A percentile compares a stretch with the other conserved stretches of the same genome.
phyloP scores from a whole-genome alignment of 345 rosid species.

The Hypericum androsaemum region DNA sequence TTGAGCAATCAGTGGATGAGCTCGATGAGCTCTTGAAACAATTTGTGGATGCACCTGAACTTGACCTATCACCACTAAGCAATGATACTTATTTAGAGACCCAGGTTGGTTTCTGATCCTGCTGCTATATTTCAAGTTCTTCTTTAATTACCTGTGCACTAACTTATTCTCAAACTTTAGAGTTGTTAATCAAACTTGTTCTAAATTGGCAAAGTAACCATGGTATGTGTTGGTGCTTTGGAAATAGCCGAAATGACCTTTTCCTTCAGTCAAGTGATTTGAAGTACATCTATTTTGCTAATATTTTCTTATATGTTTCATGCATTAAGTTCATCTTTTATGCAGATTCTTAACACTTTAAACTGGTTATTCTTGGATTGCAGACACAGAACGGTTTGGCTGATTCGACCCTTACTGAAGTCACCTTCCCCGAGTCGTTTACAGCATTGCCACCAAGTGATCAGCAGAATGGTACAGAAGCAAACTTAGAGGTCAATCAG shows the following conservation, averaged over 20 bases:
- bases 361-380: slow-evolving; percentile 23
- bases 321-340: neutral
- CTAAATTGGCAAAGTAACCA: too few species aligned
- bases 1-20: slow-evolving; percentile 26
- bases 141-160: neutral
- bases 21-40: slow-evolving; percentile 39
- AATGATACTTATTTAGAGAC: slow-evolving; percentile 8
- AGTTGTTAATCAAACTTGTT: too few species aligned
- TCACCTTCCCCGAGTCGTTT: slow-evolving; percentile 17
- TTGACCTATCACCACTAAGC: slow-evolving; percentile 10
- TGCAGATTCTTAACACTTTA: neutral
- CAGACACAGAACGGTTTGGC: slow-evolving; percentile 33
- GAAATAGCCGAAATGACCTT: too few species aligned
- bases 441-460: slow-evolving; percentile 4
- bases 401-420: slow-evolving; percentile 22
- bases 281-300: too few species aligned
- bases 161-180: too few species aligned
- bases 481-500: slow-evolving; percentile 22
- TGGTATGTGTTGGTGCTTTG: too few species aligned
- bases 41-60: slow-evolving; percentile 24
- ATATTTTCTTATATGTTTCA: neutral
- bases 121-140: neutral
- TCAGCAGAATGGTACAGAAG: slow-evolving; percentile 14
- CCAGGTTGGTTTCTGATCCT: slow-evolving; percentile 25
- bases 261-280: too few species aligned